A percentile compares a stretch with the other conserved stretches of the same genome.
phyloP scores from a whole-genome alignment of 257 asterid genomes.

The Nicotiana noctiflora region DNA sequence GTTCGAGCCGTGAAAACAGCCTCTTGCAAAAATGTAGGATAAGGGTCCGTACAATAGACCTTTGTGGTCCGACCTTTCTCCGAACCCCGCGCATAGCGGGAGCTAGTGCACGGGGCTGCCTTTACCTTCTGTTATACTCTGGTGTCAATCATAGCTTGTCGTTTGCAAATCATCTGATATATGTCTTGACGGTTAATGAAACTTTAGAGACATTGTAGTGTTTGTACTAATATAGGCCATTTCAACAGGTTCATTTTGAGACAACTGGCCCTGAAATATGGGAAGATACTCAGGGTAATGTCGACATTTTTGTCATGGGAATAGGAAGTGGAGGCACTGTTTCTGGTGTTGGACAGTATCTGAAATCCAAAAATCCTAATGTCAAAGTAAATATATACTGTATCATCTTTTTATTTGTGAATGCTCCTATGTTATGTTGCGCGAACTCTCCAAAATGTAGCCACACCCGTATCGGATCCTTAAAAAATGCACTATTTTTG shows the following conservation, averaged over 20 bases:
- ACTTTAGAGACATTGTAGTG: not conserved
- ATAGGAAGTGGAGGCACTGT: constrained; percentile 79
- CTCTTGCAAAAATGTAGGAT: too few species aligned
- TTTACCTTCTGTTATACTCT: not conserved
- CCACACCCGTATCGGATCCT: too few species aligned
- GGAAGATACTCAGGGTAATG: constrained; percentile 63
- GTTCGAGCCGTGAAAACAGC: too few species aligned
- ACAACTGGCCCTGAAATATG: constrained; percentile 78
- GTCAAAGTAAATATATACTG: constrained; percentile 41
- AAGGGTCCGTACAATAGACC: too few species aligned
- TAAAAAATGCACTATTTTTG: too few species aligned
- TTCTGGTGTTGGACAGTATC: constrained; percentile 61
- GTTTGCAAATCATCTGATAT: not conserved
- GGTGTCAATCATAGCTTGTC: too few species aligned
- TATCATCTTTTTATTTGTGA: not conserved
- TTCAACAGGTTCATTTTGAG: constrained; percentile 51
- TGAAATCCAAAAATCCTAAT: constrained; percentile 54
- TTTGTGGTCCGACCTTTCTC: too few species aligned
- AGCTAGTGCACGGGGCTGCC: too few species aligned
- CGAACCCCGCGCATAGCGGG: too few species aligned
- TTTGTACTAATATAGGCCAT: too few species aligned
- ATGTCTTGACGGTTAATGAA: not conserved
- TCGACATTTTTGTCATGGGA: constrained; percentile 62
- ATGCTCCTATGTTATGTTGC: too few species aligned
- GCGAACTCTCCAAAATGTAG: too few species aligned